phyloP scores from a whole-genome alignment of 441 rosid species.

The Pelargonium fulgidum region DNA sequence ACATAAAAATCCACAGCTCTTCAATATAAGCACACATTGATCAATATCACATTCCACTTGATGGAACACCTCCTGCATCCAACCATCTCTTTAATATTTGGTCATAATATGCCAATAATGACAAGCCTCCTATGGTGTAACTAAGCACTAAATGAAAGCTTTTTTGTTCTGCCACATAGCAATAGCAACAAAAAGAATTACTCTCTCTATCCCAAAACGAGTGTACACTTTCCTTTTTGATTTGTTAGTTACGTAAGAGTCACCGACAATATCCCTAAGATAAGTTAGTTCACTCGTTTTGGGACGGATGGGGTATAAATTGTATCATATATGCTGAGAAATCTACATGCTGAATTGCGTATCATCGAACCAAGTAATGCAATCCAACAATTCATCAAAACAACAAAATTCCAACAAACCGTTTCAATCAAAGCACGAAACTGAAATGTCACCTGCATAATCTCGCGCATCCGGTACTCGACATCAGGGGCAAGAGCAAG shows the following conservation, averaged over 20 bases:
- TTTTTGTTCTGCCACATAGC: neutral
- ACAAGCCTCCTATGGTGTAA: no score
- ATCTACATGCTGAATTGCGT: neutral
- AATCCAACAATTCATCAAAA: slow-evolving; percentile 7
- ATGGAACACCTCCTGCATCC: neutral
- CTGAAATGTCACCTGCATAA: slow-evolving; percentile 58
- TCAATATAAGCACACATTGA: no score
- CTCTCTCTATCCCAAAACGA: no score
- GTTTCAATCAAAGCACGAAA: neutral
- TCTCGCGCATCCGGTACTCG: slow-evolving; percentile 84
- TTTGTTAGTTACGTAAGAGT: no score
- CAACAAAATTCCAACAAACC: neutral
- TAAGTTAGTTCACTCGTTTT: no score
- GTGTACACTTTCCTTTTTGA: no score
- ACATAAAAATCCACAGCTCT: no score
- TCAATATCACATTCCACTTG: no score
- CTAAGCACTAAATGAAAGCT: neutral
- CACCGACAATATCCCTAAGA: no score
- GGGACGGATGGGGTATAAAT: no score
- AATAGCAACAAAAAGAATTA: neutral
- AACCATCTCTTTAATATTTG: neutral
- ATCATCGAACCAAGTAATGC: neutral
- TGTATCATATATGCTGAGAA: neutral
- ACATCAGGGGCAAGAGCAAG: slow-evolving; percentile 83
- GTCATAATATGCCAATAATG: no score